phyloP scores from a whole-genome alignment of 179 eudicot genomes.

The Gypsophila paniculata region DNA sequence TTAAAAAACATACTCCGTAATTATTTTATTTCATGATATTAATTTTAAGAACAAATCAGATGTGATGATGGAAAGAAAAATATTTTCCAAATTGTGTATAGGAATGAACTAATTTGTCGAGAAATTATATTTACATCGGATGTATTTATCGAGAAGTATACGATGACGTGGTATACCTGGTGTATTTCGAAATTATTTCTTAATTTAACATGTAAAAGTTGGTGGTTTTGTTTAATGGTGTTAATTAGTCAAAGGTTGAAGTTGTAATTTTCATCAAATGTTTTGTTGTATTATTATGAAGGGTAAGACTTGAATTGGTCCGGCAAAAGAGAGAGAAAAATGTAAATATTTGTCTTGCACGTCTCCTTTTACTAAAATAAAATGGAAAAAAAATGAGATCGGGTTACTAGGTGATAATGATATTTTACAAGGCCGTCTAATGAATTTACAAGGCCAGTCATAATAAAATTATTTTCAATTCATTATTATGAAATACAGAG shows the following conservation, averaged over 20 bases:
- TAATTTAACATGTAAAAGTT: constrained; percentile 7
- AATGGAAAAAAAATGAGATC: neutral
- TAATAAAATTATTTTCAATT: no score
- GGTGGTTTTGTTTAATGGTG: neutral
- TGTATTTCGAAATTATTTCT: no score
- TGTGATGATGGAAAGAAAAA: neutral
- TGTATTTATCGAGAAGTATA: no score
- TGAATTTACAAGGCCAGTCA: no score
- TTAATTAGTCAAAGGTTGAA: neutral
- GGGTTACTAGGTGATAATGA: neutral
- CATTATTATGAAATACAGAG: no score
- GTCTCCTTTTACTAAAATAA: constrained; percentile 1
- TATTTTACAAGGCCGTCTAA: no score
- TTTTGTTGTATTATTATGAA: neutral
- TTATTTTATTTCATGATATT: no score
- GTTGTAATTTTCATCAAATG: neutral
- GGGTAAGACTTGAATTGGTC: constrained; percentile 14
- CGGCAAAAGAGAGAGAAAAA: neutral
- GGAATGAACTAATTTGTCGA: no score
- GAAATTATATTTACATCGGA: no score
- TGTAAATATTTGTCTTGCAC: neutral
- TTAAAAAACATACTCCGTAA: no score
- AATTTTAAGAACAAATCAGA: no score
- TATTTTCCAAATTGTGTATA: neutral
- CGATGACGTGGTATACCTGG: no score